Evolutionary conservation across 2,329 filamentous ascomycete genomes (phyloP), one percentile per base, ranked within the genome.

Genomic region (Helotiales sp.): DNA sequence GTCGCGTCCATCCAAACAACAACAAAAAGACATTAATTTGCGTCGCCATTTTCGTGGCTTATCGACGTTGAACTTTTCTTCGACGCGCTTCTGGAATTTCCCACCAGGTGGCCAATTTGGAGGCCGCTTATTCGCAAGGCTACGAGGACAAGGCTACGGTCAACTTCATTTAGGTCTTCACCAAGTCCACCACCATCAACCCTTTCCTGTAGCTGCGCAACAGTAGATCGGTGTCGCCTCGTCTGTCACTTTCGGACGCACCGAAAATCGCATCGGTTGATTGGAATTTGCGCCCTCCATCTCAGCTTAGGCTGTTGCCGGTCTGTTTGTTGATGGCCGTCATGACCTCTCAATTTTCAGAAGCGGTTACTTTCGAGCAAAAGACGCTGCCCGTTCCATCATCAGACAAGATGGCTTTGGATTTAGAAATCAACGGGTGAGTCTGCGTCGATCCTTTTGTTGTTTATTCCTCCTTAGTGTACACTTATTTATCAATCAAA

Each of bases 361-460:
- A 70, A 58, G 63, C 66, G 46, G 66, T 69, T 54, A 64, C 71
- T 48, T 66, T 76, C 68, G 80, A 81, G 67, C 72, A 79, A 67
- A 85, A 84, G 75, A 73, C 76, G 69, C 75, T 73, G 69, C 74
- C 78, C 62, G 67, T 71, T 70, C 69, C 73, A 71, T 73, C 75
- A 67, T 72, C 74, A 68, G 77, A 78, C 67, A 76, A 75, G 65
- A 81, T 81, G 78, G 76, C 79, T 58, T 74, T 82, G 57, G 77
- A 83, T 67, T 71, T 74, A 60, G 76, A 80, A 44, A 74, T 81
- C 67, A 84, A 86, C 70, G 82, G 82, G 84, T 87, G 76, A 81
- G 83, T 82, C 69, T 70, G 63, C 67, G 67, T 70, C 66, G 66
- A 57, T 58, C 67, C 67, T 46, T 66, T 63, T 54, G 61, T 54